A percentile compares a stretch with the other conserved stretches of the same genome.
Evolutionary conservation across 2,329 filamentous ascomycete genomes (phyloP).

Genomic region (Fusarium sambucinum): DNA sequence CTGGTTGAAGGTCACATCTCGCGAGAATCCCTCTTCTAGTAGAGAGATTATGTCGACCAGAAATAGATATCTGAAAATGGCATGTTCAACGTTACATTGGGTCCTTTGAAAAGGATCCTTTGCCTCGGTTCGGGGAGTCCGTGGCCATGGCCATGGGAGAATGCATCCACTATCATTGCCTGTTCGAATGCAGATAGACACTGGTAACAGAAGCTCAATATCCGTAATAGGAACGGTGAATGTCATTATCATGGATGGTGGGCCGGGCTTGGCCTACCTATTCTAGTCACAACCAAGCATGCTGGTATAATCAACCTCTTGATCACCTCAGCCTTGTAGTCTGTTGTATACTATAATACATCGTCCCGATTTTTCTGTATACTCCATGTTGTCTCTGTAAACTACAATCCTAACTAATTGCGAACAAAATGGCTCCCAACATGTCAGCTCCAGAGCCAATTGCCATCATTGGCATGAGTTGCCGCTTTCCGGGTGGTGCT

Average conservation of each 20-base stretch:
- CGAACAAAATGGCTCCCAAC: constrained; percentile 1
- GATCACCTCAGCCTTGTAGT: constrained; percentile 1
- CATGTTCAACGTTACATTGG: not conserved
- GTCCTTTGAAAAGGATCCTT: not conserved
- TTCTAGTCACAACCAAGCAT: not conserved
- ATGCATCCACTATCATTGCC: not conserved
- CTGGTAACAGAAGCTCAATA: constrained; percentile 1
- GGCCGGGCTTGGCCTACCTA: not conserved
- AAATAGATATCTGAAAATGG: not conserved
- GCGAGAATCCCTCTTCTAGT: not conserved
- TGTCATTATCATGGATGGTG: not conserved
- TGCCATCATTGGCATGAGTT: constrained; percentile 12
- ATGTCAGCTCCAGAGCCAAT: constrained; percentile 11
- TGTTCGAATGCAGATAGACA: not conserved
- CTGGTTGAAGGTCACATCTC: not conserved
- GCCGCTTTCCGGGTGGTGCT: constrained; percentile 3
- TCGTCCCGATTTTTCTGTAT: not conserved
- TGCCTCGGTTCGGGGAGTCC: not conserved
- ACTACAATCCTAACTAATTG: constrained; percentile 1
- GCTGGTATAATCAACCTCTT: not conserved
- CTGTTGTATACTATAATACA: constrained; percentile 8
- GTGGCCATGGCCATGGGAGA: not conserved
- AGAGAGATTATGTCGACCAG: not conserved
- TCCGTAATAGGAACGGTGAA: constrained; percentile 7
- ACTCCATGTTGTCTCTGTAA: not conserved